Conservation (phyloP, 345 rosid species). For the Dovyalis caffra region DNA sequence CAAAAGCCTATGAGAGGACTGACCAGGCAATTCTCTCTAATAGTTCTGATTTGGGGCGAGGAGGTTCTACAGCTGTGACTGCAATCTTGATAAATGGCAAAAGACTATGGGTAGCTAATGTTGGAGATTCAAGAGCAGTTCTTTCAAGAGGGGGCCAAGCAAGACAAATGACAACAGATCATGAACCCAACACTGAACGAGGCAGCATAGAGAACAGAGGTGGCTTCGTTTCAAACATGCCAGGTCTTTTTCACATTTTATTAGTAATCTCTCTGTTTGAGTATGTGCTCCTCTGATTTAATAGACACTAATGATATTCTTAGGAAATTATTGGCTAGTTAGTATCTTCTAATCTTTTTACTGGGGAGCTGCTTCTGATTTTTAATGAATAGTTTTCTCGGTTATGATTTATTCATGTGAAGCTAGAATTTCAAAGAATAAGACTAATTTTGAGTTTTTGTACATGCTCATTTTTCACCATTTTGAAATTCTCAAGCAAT, state of each 20-base stretch:
- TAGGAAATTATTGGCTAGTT: background rate
- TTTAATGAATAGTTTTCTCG: background rate
- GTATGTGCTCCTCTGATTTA: background rate
- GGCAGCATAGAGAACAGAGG: constrained; percentile 64
- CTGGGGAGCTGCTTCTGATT: background rate
- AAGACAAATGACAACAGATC: constrained; percentile 55
- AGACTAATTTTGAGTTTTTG: background rate
- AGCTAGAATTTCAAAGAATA: background rate
- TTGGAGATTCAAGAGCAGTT: constrained; percentile 71
- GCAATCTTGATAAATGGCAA: constrained; percentile 56
- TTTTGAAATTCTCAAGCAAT: constrained; percentile 1
- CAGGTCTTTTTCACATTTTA: constrained; percentile 38
- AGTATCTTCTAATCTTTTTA: background rate
- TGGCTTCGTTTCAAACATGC: constrained; percentile 78
- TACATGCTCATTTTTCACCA: background rate
- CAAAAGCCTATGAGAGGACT: constrained; percentile 65
- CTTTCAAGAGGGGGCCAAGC: constrained; percentile 57
- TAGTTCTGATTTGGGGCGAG: constrained; percentile 61
- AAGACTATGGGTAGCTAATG: constrained; percentile 61
- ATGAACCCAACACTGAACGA: constrained; percentile 69
- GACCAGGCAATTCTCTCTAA: constrained; percentile 61
- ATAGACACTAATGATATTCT: background rate
- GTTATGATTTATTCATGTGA: background rate
- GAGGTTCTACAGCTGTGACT: constrained; percentile 82
- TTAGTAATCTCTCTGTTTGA: background rate